Evolutionary conservation across 768 basidiomycete genomes (phyloP), one percentile per base, ranked within the genome.

Genomic region (Tylopilus felleus): DNA sequence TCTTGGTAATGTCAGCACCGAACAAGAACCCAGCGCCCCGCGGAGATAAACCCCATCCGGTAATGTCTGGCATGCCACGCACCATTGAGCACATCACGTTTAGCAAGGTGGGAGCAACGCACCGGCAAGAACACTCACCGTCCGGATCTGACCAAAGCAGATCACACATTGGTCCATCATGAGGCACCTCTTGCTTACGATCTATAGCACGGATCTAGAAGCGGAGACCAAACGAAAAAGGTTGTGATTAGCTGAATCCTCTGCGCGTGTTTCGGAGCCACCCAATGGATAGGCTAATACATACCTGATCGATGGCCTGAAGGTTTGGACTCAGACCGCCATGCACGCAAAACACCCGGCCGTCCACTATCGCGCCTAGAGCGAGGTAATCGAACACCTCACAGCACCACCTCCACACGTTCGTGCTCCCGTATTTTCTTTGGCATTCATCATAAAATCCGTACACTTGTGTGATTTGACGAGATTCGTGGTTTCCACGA

Each of bases 111-210:
- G 52, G 45, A 41, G 38, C 55, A 51, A 53, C n/a, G 39, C 53
- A 45, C 38, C 31, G 21, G 47, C 17, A 27, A 28, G 55, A 49
- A 61, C 14, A 56, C 67, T 60, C 52, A 94, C 94, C 95, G 70
- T 98, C 96, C 42, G 96, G 96, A 76, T 98, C 96, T 55, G 95
- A 97, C 96, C 96, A 98, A n/a, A 98, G 77, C 2, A 98, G 77
- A 73, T 98, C 96, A 66, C 96, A 98, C 96, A 98, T 98, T 8
- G 94, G 86, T 13, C 96, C 96, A 67, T 98, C 96, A 70, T 98
- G 96, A 25, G 96, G 96, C 22, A 98, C 96, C 68, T 98, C 96
- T 71, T 96, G 93, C 70, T 95, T 94, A 31, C 96, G 75, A 75
- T 98, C 95, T 63, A 98, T 96, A 35, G 86, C 80, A 47, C 96